Evolutionary conservation across 768 basidiomycete genomes (phyloP), one percentile per base, ranked within the genome.

Genomic region (Obba rivulosa): DNA sequence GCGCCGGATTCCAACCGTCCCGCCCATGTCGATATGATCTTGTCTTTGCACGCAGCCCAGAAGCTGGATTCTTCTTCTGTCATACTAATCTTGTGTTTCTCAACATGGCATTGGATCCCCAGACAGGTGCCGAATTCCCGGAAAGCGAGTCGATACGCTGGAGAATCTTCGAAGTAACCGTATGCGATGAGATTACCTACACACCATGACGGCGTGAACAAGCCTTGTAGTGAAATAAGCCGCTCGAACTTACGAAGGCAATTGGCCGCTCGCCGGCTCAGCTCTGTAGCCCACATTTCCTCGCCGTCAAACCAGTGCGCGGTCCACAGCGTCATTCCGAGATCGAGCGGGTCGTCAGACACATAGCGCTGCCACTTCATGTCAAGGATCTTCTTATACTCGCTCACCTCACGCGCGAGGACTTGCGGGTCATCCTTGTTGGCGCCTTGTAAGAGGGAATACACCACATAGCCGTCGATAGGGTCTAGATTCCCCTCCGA

Each of bases 321-420:
- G 1, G 54, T 62, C 65, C 63, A 65, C 9, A 64, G 55, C 35
- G 59, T 59, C 64, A 64, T 67, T 5, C 62, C 64, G 1, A 64
- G 49, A 43, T 65, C 62, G 36, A 65, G 56, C n/a, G 64, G 55
- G 51, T 63, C 62, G 38, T 51, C 53, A 24, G 57, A 59, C 16
- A 37, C 34, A 41, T 56, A 57, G 18, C 43, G 37, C 41, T 49
- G 50, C 48, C 58, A 55, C 35, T 66, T 62, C 35, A 54, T 55
- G 42, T 57, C 50, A 16, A 63, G 39, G 3, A 61, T 62, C 46
- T 57, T 57, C 52, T 54, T 57, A 49, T 61, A 57, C 42, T 61
- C 57, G n/a, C 41, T 43, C 28, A 62, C 59, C 51, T 61, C 57
- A 18, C 50, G 35, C 39, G 38, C 47, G 9, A 63, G 55, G 16